Base-by-base conservation (phyloP, 495 filamentous ascomycete genomes). In the Penicillium desertorum region DNA sequence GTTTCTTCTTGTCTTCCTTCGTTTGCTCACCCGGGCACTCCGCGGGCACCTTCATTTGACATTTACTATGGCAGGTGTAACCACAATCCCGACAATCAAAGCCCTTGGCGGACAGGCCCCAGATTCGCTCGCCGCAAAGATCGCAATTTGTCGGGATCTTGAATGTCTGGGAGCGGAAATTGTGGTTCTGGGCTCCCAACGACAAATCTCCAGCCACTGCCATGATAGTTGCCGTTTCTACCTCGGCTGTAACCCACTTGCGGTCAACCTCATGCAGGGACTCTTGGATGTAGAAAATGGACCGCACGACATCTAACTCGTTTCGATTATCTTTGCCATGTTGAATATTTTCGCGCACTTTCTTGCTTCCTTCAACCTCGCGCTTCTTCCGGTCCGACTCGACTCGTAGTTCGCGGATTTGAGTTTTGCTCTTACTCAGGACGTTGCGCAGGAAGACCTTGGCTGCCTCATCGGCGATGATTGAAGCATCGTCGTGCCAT, bases 141-240 rank as follows among this genome's bases (percentile, higher is more conserved):
- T 99, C 93, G 71, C 94, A 99, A 68, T 97, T 98, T 5, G 94
- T 99, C 0, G 95, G 95, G 52, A 99, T 96, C 67, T 96, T 98
- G 81, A 97, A 98, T 0, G 92, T 98, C 62, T 96, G 89, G 34
- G 90, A 87, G 69, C 93, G 94, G 82, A 99, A 98, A 62, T 93
- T 92, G 72, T 99, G 94, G 62, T 89, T 95, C 66, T 89, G 89
- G 7, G 92, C 91, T 10, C 95, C 92, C 4, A 95, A 71, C 1
- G 92, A 94, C 41, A 99, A 78, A 68, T 99, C 94, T 36, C 94
- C 94, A 7, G 96, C 93, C 2, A 82, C 86, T 16, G 83, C 75
- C 8, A 90, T 90, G 63, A 99, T 94, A 19, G 91, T 94, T 2
- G 87, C 85, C 10, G 90, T 91, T 76, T 98, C 95, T 10, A 96